These are phyloP conservation scores for Rhodotorula kratochvilovae DNA, from an alignment of 768 basidiomycete genomes.

Conservation along the genomic window DNA sequence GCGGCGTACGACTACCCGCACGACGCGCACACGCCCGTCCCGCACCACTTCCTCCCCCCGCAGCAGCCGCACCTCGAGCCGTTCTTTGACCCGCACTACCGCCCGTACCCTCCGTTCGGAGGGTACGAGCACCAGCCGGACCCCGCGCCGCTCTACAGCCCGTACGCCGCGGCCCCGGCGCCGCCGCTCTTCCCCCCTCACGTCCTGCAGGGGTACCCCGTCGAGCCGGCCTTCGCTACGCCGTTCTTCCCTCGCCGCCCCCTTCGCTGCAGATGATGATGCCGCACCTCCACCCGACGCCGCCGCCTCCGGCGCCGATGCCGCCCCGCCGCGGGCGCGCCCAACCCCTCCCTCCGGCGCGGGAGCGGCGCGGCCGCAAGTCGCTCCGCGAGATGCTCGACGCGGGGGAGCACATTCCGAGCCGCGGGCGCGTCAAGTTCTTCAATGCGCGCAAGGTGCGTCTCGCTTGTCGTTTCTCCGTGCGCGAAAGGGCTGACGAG, in stretches of 20 bases:
- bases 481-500: neutral
- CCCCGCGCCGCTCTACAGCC: too few species aligned
- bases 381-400: neutral
- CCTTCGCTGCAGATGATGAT: too few species aligned
- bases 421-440: conserved; percentile 2
- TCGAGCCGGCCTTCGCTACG: too few species aligned
- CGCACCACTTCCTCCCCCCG: neutral
- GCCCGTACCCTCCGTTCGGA: too few species aligned
- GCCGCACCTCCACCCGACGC: too few species aligned
- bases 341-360: neutral
- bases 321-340: neutral
- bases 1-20: neutral
- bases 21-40: neutral
- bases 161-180: too few species aligned
- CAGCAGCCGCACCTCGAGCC: neutral
- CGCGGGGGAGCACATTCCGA: neutral
- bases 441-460: conserved; percentile 1
- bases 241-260: too few species aligned
- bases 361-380: neutral
- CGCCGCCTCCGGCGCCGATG: too few species aligned
- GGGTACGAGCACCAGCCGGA: too few species aligned
- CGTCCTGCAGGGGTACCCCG: too few species aligned
- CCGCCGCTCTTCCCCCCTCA: too few species aligned
- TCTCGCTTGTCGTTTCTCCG: too few species aligned
- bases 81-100: neutral